Conservation (phyloP, 306 rosid species). For the Cucumis sativus region Cucumber_9930_V3 NC_026656.2:15197501-15198000, state of each 20-base stretch:
- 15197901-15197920: conserved; percentile 61
- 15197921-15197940: conserved; percentile 83
- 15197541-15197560: conserved; percentile 56
- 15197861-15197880: conserved; percentile 44
- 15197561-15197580: conserved; percentile 72
- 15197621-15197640: conserved; percentile 90
- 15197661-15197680: conserved; percentile 91
- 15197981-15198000: conserved; percentile 29
- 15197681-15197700: conserved; percentile 86
- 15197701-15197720: conserved; percentile 84
- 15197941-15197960: conserved; percentile 75
- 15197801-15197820: conserved; percentile 96
- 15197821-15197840: conserved; percentile 81
- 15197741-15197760: conserved; percentile 84
- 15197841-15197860: conserved; percentile 79
- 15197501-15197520: conserved; percentile 23
- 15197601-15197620: conserved; percentile 86
- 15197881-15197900: conserved; percentile 54
- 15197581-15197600: conserved; percentile 97
- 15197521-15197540: conserved; percentile 58
- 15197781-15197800: conserved; percentile 95
- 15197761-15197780: conserved; percentile 72
- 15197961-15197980: conserved; percentile 67
- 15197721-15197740: conserved; percentile 92
- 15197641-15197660: conserved; percentile 99